Evolutionary conservation across 495 filamentous ascomycete genomes (phyloP).

Genomic region (Letharia lupina): DNA sequence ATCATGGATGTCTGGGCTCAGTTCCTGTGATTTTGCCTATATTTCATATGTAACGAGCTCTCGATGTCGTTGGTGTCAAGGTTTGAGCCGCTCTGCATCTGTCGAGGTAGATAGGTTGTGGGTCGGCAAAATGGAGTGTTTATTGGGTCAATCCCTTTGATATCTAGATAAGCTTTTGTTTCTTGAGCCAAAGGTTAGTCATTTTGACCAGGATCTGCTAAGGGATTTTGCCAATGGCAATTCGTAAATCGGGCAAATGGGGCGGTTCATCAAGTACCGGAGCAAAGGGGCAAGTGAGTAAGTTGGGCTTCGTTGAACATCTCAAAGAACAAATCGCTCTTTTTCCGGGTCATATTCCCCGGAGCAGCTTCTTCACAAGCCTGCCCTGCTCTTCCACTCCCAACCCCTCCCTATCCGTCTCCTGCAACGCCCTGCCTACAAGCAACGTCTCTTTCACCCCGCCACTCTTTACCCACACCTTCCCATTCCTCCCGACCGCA

Average conservation of each 20-base stretch:
- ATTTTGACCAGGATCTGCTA: not conserved
- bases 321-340: not conserved
- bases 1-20: too few relatives aligned
- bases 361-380: constrained; percentile 61
- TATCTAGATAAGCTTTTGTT: not conserved
- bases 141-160: not conserved
- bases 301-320: not conserved
- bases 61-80: not conserved
- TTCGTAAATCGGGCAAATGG: not conserved
- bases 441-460: constrained; percentile 58
- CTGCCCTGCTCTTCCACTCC: constrained; percentile 68
- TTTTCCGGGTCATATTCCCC: constrained; percentile 18
- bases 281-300: not conserved
- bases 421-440: constrained; percentile 71
- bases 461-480: constrained; percentile 78
- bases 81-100: not conserved
- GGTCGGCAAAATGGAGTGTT: not conserved
- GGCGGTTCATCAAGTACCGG: not conserved
- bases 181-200: not conserved
- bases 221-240: not conserved
- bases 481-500: constrained; percentile 89
- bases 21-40: too few relatives aligned
- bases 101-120: not conserved
- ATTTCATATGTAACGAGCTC: too few relatives aligned
- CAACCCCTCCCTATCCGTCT: constrained; percentile 62